These are phyloP conservation scores for Pueraria montana DNA, from an alignment of 306 rosid species.

Conservation along the genomic window DNA sequence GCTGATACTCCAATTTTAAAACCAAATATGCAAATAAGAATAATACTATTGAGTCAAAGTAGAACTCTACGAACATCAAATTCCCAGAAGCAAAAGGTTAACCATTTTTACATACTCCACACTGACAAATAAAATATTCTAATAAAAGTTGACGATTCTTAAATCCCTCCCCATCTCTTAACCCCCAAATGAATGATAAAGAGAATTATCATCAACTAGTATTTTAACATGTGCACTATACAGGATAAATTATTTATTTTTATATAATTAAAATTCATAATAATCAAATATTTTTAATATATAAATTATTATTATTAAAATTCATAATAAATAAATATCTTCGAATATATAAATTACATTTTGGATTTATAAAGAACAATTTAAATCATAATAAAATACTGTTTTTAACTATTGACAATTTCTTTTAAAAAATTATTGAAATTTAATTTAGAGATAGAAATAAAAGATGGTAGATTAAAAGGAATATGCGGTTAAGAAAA, in stretches of 20 bases:
- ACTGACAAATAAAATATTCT: not conserved
- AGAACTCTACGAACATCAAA: slow-evolving; percentile 33
- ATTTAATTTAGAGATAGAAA: not conserved
- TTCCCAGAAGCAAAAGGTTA: not conserved
- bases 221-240: not conserved
- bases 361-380: not conserved
- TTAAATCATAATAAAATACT: not conserved
- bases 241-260: too few relatives aligned
- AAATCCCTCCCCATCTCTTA: slow-evolving; percentile 3
- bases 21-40: slow-evolving; percentile 20
- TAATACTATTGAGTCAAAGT: not conserved
- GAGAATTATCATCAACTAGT: not conserved
- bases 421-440: not conserved
- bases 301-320: too few relatives aligned
- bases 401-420: not conserved
- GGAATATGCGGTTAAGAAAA: not conserved
- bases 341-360: too few relatives aligned
- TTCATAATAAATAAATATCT: too few relatives aligned
- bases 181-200: slow-evolving; percentile 10
- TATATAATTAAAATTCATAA: not conserved
- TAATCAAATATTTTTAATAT: too few relatives aligned
- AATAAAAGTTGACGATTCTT: not conserved
- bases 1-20: slow-evolving; percentile 8
- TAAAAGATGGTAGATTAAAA: not conserved
- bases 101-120: too few relatives aligned